phyloP scores from a whole-genome alignment of 371 early-diverging fungal genomes.

The Cokeromyces recurvatus region DNA sequence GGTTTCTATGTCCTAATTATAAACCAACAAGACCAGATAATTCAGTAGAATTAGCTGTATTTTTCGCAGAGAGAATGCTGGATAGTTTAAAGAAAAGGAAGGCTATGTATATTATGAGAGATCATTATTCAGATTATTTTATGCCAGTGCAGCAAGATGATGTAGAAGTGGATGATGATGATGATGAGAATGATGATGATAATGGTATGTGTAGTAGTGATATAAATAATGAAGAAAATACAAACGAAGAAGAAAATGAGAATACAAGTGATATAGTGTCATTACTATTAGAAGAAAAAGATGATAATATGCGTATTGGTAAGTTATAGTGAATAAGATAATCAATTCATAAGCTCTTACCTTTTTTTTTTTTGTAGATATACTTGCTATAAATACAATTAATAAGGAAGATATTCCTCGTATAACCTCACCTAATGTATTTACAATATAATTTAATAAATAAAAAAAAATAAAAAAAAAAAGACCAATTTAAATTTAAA shows the following conservation, averaged over 20 bases:
- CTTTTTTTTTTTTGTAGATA: constrained; percentile 1
- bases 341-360: background rate
- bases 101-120: constrained; percentile 20
- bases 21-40: constrained; percentile 18
- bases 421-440: constrained; percentile 12
- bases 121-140: constrained; percentile 6
- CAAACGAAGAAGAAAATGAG: too few relatives aligned
- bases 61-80: constrained; percentile 13
- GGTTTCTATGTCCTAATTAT: constrained; percentile 26
- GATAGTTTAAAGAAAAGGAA: constrained; percentile 14
- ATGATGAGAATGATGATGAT: background rate
- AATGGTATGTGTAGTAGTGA: too few relatives aligned
- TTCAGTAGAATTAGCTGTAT: constrained; percentile 16
- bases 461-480: too few relatives aligned
- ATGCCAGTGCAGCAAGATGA: background rate
- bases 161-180: background rate
- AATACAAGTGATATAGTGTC: too few relatives aligned
- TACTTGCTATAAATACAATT: constrained; percentile 6
- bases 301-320: constrained; percentile 1
- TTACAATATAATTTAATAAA: constrained; percentile 13
- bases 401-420: constrained; percentile 12
- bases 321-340: background rate
- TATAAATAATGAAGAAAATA: too few relatives aligned
- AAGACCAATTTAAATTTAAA: too few relatives aligned
- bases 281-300: background rate